Conservation (phyloP, 2,329 filamentous ascomycete genomes). For the Ceratocystis huliohia region DNA sequence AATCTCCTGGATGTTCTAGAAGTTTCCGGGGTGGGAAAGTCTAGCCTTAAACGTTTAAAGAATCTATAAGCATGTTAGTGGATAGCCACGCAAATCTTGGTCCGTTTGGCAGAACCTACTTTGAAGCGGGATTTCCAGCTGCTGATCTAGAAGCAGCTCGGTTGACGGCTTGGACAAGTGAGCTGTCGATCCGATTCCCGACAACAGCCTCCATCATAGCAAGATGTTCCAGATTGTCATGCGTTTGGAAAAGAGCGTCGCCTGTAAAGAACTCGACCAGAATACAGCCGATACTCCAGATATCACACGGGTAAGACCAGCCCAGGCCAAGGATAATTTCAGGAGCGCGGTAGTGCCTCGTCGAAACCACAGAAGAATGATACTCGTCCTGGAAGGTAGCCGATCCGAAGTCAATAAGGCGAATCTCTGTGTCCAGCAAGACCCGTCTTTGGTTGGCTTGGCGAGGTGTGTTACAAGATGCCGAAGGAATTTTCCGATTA, state of each 20-base stretch:
- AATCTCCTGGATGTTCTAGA: constrained; percentile 52
- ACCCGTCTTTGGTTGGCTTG: constrained; percentile 52
- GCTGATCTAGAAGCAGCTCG: constrained; percentile 43
- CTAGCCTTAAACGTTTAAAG: constrained; percentile 52
- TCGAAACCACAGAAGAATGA: constrained; percentile 58
- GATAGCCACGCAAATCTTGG: not conserved
- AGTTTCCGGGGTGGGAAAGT: constrained; percentile 52
- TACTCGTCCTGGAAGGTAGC: constrained; percentile 63
- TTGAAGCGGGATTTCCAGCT: constrained; percentile 48
- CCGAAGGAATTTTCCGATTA: constrained; percentile 56
- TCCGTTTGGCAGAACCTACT: constrained; percentile 36
- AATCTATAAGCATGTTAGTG: constrained; percentile 35
- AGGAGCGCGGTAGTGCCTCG: constrained; percentile 55
- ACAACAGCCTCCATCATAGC: constrained; percentile 66
- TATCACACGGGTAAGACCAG: constrained; percentile 60
- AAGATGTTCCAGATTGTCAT: constrained; percentile 58
- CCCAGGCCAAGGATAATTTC: constrained; percentile 59
- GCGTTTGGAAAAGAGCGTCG: constrained; percentile 58
- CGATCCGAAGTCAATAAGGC: constrained; percentile 59
- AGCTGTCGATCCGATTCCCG: constrained; percentile 43
- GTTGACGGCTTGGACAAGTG: constrained; percentile 45
- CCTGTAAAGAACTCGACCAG: constrained; percentile 61
- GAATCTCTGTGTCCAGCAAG: constrained; percentile 55
- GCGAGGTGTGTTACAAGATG: constrained; percentile 45
- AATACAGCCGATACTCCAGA: constrained; percentile 63